Percentiles rank a stretch among this genome's conserved stretches.
Conservation (phyloP, 1,284 basidiomycete species). For the Ceratobasidium sp. region DNA sequence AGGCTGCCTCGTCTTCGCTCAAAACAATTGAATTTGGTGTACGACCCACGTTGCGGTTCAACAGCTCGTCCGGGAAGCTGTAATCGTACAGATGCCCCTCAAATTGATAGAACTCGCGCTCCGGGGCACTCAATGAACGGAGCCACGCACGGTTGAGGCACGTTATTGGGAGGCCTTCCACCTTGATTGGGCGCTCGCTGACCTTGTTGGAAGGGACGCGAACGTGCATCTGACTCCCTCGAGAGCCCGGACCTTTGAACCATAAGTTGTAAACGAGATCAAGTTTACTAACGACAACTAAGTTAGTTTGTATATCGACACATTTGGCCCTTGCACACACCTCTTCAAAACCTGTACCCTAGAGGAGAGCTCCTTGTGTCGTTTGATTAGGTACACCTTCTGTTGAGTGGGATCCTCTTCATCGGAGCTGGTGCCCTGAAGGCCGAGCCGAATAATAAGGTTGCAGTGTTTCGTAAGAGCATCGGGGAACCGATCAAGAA, state of each 20-base stretch:
- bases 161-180: neutral
- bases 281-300: no score
- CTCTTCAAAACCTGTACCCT: neutral
- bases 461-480: neutral
- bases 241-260: neutral
- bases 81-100: no score
- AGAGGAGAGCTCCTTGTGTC: neutral
- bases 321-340: no score
- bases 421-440: conserved; percentile 7
- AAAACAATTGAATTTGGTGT: no score
- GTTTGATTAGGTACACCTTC: neutral
- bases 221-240: conserved; percentile 5
- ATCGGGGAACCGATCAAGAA: neutral
- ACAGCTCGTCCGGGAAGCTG: no score
- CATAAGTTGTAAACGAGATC: neutral
- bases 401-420: neutral
- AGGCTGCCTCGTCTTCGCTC: no score
- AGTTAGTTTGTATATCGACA: no score
- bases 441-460: conserved; percentile 1
- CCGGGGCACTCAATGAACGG: no score
- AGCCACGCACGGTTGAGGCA: no score
- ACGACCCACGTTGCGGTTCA: no score
- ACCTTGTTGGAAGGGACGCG: neutral
- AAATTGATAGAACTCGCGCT: no score
- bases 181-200: neutral